Percentiles rank a stretch among this genome's conserved stretches.
These are phyloP conservation scores for Termitomyces sp. DNA, from an alignment of 768 basidiomycete genomes.

Conservation along the genomic window DNA sequence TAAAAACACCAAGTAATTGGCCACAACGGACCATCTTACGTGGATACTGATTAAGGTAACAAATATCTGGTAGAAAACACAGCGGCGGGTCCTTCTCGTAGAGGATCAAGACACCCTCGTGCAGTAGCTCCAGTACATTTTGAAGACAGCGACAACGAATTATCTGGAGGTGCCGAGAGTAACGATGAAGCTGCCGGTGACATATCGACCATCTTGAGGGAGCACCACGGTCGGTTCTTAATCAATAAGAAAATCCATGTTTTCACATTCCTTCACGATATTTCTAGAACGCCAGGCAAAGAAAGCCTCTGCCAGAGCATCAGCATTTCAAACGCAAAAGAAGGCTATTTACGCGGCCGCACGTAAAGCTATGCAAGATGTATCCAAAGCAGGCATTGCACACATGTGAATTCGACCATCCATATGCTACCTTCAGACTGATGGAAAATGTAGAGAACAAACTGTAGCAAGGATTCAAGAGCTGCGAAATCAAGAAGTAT, in stretches of 20 bases:
- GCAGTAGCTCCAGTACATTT: constrained; percentile 12
- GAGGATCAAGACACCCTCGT: constrained; percentile 3
- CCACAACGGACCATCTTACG: not conserved
- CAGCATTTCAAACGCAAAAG: constrained; percentile 26
- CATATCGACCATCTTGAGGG: constrained; percentile 9
- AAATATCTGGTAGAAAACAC: not conserved
- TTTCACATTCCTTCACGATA: not conserved
- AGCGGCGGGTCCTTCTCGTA: not conserved
- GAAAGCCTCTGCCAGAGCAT: constrained; percentile 18
- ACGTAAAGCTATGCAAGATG: constrained; percentile 23
- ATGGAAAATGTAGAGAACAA: constrained; percentile 21
- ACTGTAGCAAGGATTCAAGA: constrained; percentile 20
- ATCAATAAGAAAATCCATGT: not conserved
- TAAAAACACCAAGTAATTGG: not conserved
- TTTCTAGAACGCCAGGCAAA: constrained; percentile 23
- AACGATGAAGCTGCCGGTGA: constrained; percentile 2
- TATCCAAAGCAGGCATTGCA: constrained; percentile 22
- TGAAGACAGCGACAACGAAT: constrained; percentile 12
- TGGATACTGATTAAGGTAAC: not conserved
- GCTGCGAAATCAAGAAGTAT: constrained; percentile 22
- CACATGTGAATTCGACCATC: constrained; percentile 20
- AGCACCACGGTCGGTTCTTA: constrained; percentile 11
- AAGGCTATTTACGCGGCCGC: constrained; percentile 28
- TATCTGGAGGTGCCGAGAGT: constrained; percentile 14
- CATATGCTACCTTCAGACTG: not conserved